Conservation (phyloP, 2,329 filamentous ascomycete species). For the Diaporthe sp. region DNA sequence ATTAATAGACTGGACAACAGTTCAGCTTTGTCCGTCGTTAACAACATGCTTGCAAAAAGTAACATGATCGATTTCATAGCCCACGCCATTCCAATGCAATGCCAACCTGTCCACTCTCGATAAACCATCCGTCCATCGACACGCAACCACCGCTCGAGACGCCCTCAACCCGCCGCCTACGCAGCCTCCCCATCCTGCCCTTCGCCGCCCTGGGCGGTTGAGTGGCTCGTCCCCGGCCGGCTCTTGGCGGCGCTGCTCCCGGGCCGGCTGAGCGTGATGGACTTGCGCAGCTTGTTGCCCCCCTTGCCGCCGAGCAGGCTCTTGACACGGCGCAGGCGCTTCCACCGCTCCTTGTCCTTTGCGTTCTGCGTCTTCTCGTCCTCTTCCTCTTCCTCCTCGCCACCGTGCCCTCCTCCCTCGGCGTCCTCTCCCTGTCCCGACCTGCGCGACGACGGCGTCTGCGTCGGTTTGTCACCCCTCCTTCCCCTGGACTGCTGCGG, state of each 20-base stretch:
- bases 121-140: not conserved
- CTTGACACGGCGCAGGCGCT: conserved; percentile 78
- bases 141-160: no score
- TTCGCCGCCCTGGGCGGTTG: conserved; percentile 28
- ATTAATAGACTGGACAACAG: not conserved
- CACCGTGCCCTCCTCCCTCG: conserved; percentile 44
- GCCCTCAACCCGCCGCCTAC: not conserved
- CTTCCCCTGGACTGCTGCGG: conserved; percentile 44
- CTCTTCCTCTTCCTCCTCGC: conserved; percentile 62
- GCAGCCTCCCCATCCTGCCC: conserved; percentile 19
- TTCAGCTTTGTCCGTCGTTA: not conserved
- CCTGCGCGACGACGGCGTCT: conserved; percentile 41
- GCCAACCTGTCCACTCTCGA: not conserved
- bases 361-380: conserved; percentile 63
- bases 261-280: conserved; percentile 56
- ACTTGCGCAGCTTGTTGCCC: conserved; percentile 63
- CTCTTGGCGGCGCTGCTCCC: conserved; percentile 50
- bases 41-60: not conserved
- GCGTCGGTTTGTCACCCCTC: conserved; percentile 40
- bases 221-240: conserved; percentile 42
- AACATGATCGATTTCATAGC: not conserved
- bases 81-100: conserved; percentile 25
- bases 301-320: conserved; percentile 78
- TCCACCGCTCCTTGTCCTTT: conserved; percentile 81
- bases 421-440: conserved; percentile 3